These are phyloP conservation scores for Hemileia vastatrix DNA, from an alignment of 1,284 basidiomycete genomes.

Conservation along the genomic window DNA sequence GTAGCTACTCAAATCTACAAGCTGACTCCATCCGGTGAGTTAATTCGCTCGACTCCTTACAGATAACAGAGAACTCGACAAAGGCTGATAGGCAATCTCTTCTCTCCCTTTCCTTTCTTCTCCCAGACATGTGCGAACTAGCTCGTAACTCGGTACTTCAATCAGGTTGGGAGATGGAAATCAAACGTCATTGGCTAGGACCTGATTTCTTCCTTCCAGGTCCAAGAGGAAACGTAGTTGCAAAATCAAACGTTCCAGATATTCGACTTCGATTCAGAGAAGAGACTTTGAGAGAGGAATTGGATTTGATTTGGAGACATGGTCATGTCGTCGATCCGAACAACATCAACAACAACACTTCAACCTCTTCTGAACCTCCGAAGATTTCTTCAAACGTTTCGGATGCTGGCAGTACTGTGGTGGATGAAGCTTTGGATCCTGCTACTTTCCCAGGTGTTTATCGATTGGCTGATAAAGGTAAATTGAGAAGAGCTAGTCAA, in stretches of 20 bases:
- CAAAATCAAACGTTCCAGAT: constrained; percentile 94
- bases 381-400: neutral
- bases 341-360: neutral
- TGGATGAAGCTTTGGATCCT: neutral
- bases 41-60: constrained; percentile 21
- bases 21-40: constrained; percentile 53
- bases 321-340: neutral
- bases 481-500: neutral
- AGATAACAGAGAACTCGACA: neutral
- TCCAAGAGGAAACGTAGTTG: constrained; percentile 77
- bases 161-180: constrained; percentile 95
- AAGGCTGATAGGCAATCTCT: constrained; percentile 52
- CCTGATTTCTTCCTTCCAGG: constrained; percentile 82
- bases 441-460: neutral
- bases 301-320: constrained; percentile 33
- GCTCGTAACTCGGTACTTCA: constrained; percentile 93
- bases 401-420: neutral
- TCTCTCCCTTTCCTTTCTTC: constrained; percentile 41
- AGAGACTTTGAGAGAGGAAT: constrained; percentile 73
- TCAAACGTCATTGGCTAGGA: constrained; percentile 94
- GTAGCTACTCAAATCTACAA: constrained; percentile 97
- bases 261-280: constrained; percentile 82
- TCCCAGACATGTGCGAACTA: constrained; percentile 60
- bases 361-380: neutral
- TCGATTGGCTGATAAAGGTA: neutral